Conservation (phyloP, 768 basidiomycete genomes). For the Holtermanniella nyarrowii region DNA sequence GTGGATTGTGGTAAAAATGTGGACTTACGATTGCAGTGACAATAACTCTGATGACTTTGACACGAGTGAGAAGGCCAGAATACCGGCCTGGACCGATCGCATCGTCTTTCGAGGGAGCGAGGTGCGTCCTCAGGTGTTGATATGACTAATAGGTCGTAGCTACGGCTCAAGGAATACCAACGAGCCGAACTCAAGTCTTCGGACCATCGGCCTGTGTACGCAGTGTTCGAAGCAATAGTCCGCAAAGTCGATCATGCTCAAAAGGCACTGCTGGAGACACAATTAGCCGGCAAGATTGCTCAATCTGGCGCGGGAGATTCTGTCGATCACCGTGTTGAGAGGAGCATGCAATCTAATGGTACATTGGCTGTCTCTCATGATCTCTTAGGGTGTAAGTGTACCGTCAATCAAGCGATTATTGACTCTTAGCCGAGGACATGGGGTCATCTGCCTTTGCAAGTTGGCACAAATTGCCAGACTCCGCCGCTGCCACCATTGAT, state of each 20-base stretch:
- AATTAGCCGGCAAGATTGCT: slow-evolving; percentile 8
- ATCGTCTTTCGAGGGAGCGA: slow-evolving; percentile 67
- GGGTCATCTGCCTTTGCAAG: too few relatives aligned
- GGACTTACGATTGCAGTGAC: slow-evolving; percentile 31
- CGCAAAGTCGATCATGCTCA: slow-evolving; percentile 69
- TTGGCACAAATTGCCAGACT: too few relatives aligned
- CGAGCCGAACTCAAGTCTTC: slow-evolving; percentile 80
- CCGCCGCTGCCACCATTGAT: too few relatives aligned
- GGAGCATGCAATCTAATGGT: background rate
- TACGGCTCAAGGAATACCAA: slow-evolving; percentile 69
- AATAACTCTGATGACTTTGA: slow-evolving; percentile 68
- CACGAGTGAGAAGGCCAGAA: slow-evolving; percentile 87
- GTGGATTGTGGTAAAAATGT: slow-evolving; percentile 47
- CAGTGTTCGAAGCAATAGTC: slow-evolving; percentile 65
- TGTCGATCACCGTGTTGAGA: background rate
- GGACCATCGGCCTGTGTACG: slow-evolving; percentile 93
- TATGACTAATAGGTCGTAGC: slow-evolving; percentile 14
- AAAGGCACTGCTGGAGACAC: slow-evolving; percentile 49
- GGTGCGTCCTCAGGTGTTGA: slow-evolving; percentile 12
- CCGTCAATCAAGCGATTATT: too few relatives aligned
- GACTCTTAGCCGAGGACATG: too few relatives aligned
- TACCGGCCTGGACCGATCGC: slow-evolving; percentile 99
- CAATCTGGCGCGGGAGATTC: too few relatives aligned
- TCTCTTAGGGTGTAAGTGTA: background rate
- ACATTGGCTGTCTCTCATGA: background rate